Percentiles rank a stretch among this genome's conserved stretches.
Evolutionary conservation across 345 rosid genomes (phyloP).

Genomic region (Rubroshorea leprosula): DNA sequence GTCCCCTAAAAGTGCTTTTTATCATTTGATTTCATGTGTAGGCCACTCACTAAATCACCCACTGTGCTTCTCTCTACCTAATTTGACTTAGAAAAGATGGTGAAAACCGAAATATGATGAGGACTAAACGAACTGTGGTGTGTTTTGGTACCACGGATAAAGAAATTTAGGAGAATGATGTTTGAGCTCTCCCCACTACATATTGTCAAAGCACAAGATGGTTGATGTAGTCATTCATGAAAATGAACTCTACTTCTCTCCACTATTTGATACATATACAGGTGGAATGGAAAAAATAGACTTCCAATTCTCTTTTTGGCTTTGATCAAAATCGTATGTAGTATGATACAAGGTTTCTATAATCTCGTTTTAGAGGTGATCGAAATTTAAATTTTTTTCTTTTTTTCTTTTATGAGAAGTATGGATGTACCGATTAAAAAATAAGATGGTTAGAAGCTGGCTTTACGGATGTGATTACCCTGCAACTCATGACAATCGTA

Average conservation of each 20-base stretch:
- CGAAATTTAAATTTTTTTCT: no score
- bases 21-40: constrained; percentile 30
- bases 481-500: no score
- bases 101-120: constrained; percentile 37
- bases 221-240: background rate
- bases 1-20: constrained; percentile 3
- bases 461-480: no score
- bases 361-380: no score
- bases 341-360: no score
- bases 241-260: background rate
- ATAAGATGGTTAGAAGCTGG: no score
- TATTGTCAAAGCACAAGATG: constrained; percentile 1
- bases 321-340: no score
- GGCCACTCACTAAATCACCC: constrained; percentile 35
- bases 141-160: constrained; percentile 25
- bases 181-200: constrained; percentile 5
- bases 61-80: constrained; percentile 35
- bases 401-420: no score
- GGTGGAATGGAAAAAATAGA: background rate
- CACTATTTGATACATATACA: constrained; percentile 3
- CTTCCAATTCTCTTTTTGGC: background rate
- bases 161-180: constrained; percentile 1
- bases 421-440: no score
- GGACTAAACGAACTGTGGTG: constrained; percentile 32
- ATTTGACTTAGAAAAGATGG: constrained; percentile 29